phyloP scores from a whole-genome alignment of 352 stramenopile genomes.

The Pythium phragmitis region DNA sequence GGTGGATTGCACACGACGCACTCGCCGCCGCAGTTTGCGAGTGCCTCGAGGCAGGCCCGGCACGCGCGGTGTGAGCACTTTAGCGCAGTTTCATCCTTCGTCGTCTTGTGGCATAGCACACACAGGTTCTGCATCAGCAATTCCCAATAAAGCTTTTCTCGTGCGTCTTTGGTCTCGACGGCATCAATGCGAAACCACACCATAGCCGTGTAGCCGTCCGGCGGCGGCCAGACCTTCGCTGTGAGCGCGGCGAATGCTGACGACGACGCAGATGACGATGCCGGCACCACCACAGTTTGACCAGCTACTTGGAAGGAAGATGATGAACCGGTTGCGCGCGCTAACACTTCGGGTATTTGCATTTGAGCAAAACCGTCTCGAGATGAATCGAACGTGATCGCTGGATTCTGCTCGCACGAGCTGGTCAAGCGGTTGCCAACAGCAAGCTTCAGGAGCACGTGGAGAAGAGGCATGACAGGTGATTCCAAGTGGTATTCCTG shows the following conservation, averaged over 20 bases:
- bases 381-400: slow-evolving; percentile 50
- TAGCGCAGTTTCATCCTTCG: slow-evolving; percentile 52
- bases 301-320: slow-evolving; percentile 10
- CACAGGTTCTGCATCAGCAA: slow-evolving; percentile 57
- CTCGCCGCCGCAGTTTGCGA: slow-evolving; percentile 53
- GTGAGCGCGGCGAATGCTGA: slow-evolving; percentile 38
- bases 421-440: neutral
- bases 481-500: neutral
- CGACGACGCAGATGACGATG: slow-evolving; percentile 20
- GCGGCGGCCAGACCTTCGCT: slow-evolving; percentile 56
- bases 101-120: slow-evolving; percentile 43
- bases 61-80: slow-evolving; percentile 74
- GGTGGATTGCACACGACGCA: slow-evolving; percentile 74
- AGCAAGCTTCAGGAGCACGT: slow-evolving; percentile 14
- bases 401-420: slow-evolving; percentile 11
- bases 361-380: slow-evolving; percentile 63
- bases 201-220: slow-evolving; percentile 63
- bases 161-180: slow-evolving; percentile 56
- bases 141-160: slow-evolving; percentile 61
- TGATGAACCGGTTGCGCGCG: slow-evolving; percentile 20
- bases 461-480: slow-evolving; percentile 8
- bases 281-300: neutral
- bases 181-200: slow-evolving; percentile 65
- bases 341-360: slow-evolving; percentile 62
- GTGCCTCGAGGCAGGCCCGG: slow-evolving; percentile 50